Evolutionary conservation across 192 early-diverging fungal genomes (phyloP), one percentile per base, ranked within the genome.

Genomic region (Geranomyces variabilis): DNA sequence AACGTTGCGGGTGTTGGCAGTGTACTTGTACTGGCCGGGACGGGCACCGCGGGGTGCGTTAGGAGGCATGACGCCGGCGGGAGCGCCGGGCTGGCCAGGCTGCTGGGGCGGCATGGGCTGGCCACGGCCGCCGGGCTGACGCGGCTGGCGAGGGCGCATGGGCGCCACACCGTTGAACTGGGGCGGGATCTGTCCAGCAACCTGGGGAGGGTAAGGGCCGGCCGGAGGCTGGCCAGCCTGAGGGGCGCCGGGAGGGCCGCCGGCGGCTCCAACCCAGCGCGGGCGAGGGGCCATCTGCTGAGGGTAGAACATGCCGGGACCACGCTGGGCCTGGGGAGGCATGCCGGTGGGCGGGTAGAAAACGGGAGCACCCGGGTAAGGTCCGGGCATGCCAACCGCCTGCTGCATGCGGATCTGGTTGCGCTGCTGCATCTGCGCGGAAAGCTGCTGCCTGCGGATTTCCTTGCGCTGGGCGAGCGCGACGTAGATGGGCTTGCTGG

Each of bases 381-480:
- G 82, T 0, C 81, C 80, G 51, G 80, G 83, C 28, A 78, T 64
- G 63, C 79, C 74, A 66, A 84, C 81, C 49, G 77, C 77, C 80
- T 92, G 88, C 79, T 90, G 90, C 80, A 92, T 88, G 75, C 93
- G 90, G 67, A 93, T 81, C 79, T 91, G 90, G 63, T 84, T 89
- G 71, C 96, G 88, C 82, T 97, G 95, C 71, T 91, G 89, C 80
- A 96, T 92, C 81, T 96, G 93, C 21, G 95, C 93, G 80, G 96
- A 94, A 70, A 98, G 91, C 83, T 99, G 95, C 63, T 92, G 92
- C 77, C 93, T 90, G 69, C 97, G 91, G 76, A 91, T 90, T 70
- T 99, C 97, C 85, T 97, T 95, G 81, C 96, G 93, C 85, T 99
- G 97, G 72, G 95, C 95, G 43, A 97, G 87, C 58, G 94, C 96